Base-by-base conservation (phyloP, 768 basidiomycete genomes). In the Boletus sensibilis region DNA sequence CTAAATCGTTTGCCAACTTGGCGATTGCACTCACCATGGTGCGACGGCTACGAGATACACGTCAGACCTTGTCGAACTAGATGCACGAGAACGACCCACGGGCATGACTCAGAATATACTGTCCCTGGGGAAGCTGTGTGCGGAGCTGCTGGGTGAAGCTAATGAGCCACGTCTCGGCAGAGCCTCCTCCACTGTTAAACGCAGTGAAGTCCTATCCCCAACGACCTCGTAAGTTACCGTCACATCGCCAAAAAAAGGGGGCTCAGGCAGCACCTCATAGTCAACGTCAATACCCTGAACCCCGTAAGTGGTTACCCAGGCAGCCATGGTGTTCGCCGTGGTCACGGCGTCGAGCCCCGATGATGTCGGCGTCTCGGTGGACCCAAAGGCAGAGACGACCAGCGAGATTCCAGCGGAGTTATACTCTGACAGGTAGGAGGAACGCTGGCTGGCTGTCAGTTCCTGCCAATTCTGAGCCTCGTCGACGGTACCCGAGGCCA, bases 341-440 rank as follows among this genome's bases (percentile, higher is more conserved):
- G 47, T 57, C 23, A 74, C 66, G 0, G 81, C 72, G 55, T 82
- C 72, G 12, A 56, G 59, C n/a, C 75, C 75, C 7, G 68, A 64
- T 0, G 76, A 68, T 2, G 79, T 82, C 1, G 81, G 81, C 0
- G 72, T 67, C 52, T 68, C 63, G 12, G 70, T 72, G 8, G 78
- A 74, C 8, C 81, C 81, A 62, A 85, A 84, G 1, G 74, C 75
- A 41, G 82, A 82, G 5, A 85, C 84, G 55, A 85, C 75, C 27
- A 86, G 64, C 42, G 78, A 79, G 65, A 85, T 82, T 7, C 84
- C 83, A 16, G 81, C 81, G 0, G 76, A 75, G 16, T 68, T 68
- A 53, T 85, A 86, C 54, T 79, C 74, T 1, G 77, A 62, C 54
- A 82, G 72, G 61, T 81, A 75, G 7, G 73, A 41, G 6, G 74